Conservation (phyloP, 495 filamentous ascomycete genomes). For the Neurospora pannonica region DNA sequence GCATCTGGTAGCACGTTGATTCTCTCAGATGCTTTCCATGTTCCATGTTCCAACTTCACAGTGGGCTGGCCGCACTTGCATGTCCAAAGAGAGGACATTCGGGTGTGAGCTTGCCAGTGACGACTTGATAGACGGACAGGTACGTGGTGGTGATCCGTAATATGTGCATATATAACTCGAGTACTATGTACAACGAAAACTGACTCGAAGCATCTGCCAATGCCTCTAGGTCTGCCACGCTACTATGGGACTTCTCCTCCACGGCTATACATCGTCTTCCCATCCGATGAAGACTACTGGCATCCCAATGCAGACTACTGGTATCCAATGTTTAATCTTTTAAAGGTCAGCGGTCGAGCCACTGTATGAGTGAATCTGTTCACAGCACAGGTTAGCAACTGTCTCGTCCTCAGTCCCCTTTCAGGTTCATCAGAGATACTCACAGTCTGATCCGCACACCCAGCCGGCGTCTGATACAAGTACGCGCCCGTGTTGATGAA, state of each 20-base stretch:
- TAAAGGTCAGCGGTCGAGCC: slow-evolving; percentile 10
- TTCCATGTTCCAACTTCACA: not conserved
- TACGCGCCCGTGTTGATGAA: slow-evolving; percentile 44
- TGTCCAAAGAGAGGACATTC: not conserved
- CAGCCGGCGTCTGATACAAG: slow-evolving; percentile 36
- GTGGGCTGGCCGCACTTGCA: not conserved
- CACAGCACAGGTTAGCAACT: not conserved
- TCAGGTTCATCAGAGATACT: slow-evolving; percentile 4
- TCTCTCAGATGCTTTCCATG: not conserved
- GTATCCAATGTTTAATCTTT: not conserved
- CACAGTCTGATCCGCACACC: slow-evolving; percentile 42
- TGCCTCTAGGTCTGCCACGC: not conserved
- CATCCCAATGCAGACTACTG: not conserved
- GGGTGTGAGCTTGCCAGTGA: not conserved
- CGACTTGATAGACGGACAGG: not conserved
- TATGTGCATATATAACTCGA: not conserved
- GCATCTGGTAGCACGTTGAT: not conserved
- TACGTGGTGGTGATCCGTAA: not conserved
- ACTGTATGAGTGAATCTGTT: slow-evolving; percentile 16
- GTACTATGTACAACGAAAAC: not conserved
- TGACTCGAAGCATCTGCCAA: not conserved
- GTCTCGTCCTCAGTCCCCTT: not conserved
- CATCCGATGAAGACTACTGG: not conserved
- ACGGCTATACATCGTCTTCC: not conserved
- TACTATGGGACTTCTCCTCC: not conserved